phyloP scores from a whole-genome alignment of 192 early-diverging fungal species.

The Phycomyces blakesleeanus region DNA sequence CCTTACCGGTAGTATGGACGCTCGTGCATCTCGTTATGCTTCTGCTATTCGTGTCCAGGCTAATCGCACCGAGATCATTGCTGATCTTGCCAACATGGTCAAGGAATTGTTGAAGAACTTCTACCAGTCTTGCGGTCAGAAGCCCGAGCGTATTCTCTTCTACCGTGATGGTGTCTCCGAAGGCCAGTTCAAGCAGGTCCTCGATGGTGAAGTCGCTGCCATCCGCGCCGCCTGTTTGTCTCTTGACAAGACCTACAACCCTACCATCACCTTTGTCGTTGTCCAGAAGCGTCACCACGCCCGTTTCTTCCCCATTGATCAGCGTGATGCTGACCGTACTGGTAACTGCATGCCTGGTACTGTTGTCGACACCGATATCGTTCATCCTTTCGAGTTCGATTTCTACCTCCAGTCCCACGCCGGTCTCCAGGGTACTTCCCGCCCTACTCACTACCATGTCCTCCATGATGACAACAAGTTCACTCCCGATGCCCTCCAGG shows the following conservation, averaged over 20 bases:
- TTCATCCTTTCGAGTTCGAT: constrained; percentile 80
- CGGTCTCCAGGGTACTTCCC: constrained; percentile 89
- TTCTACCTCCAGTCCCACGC: constrained; percentile 90
- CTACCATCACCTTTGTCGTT: constrained; percentile 77
- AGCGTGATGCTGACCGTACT: constrained; percentile 57
- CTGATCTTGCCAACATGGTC: constrained; percentile 60
- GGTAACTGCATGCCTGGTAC: constrained; percentile 86
- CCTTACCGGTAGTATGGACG: constrained; percentile 68
- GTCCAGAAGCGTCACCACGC: constrained; percentile 91
- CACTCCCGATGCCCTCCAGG: constrained; percentile 72
- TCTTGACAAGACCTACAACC: constrained; percentile 67
- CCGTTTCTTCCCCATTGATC: constrained; percentile 72
- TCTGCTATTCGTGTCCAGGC: constrained; percentile 64
- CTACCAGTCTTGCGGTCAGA: constrained; percentile 61
- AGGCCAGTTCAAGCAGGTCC: constrained; percentile 73
- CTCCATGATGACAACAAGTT: constrained; percentile 85
- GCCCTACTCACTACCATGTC: constrained; percentile 89
- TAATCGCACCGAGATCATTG: constrained; percentile 68
- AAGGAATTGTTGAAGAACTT: constrained; percentile 65
- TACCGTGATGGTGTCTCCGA: constrained; percentile 93
- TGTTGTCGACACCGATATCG: constrained; percentile 66
- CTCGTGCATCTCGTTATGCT: constrained; percentile 57
- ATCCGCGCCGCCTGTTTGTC: constrained; percentile 51
- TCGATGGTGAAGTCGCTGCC: constrained; percentile 64
- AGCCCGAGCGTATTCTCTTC: constrained; percentile 76